Percentiles rank a stretch among this genome's conserved stretches.
These are phyloP conservation scores for Elsinoe fawcettii DNA, from an alignment of 2,329 filamentous ascomycete species.

Conservation along the genomic window DNA sequence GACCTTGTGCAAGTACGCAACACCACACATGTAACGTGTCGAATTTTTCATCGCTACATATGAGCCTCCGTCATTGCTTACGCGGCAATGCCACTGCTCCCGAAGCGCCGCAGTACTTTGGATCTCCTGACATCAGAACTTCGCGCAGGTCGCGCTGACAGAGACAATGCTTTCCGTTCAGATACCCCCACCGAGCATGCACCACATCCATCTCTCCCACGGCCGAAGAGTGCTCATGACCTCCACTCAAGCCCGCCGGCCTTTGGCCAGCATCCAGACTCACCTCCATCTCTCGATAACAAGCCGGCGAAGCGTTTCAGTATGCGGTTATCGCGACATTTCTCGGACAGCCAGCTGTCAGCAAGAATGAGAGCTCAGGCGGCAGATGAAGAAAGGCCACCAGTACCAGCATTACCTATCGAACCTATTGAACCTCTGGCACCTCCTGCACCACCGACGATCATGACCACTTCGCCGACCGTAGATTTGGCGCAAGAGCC, in stretches of 20 bases:
- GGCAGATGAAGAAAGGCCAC: constrained; percentile 45
- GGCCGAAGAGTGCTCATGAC: constrained; percentile 14
- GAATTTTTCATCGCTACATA: constrained; percentile 4
- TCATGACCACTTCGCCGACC: constrained; percentile 89
- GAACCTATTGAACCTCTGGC: constrained; percentile 15
- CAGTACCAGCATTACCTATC: constrained; percentile 36
- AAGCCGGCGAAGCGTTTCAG: constrained; percentile 44
- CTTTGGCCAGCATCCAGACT: constrained; percentile 12
- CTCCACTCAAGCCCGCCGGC: constrained; percentile 4
- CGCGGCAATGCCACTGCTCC: constrained; percentile 29
- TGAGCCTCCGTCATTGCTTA: constrained; percentile 4
- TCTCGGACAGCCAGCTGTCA: constrained; percentile 84
- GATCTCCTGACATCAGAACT: constrained; percentile 27
- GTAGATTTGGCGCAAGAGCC: constrained; percentile 37
- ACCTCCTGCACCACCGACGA: constrained; percentile 37
- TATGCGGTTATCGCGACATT: constrained; percentile 79
- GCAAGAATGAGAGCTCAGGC: constrained; percentile 63
- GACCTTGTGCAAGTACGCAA: neutral
- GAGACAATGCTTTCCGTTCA: neutral
- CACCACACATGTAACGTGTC: neutral
- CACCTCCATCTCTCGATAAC: constrained; percentile 17
- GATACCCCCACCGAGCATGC: constrained; percentile 15
- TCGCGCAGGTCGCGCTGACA: constrained; percentile 14
- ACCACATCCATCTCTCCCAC: constrained; percentile 5
- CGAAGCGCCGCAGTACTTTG: constrained; percentile 38